Percentiles rank a stretch among this genome's conserved stretches.
Conservation (phyloP, 1,284 basidiomycete genomes). For the Ceratobasidium sp. region DNA sequence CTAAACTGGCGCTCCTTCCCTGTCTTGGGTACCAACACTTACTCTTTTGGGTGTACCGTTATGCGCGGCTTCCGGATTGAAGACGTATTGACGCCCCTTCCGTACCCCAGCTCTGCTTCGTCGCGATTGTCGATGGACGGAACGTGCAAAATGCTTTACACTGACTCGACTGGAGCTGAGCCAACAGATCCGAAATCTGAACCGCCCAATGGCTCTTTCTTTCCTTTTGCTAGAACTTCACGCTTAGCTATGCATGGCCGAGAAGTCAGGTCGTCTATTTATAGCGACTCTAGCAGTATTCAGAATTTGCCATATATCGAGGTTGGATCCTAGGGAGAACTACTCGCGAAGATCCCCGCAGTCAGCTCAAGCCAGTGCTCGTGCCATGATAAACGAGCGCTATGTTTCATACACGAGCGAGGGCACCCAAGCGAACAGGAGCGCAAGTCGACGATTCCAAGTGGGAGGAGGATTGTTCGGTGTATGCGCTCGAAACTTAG, state of each 20-base stretch:
- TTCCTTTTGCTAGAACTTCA: too few species aligned
- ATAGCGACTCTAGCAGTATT: too few species aligned
- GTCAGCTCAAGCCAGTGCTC: neutral
- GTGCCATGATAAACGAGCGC: neutral
- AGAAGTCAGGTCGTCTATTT: too few species aligned
- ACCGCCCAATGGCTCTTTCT: too few species aligned
- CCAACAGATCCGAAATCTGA: too few species aligned
- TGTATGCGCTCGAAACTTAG: neutral
- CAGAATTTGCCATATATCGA: neutral
- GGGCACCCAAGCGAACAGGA: neutral
- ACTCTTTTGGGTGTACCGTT: neutral
- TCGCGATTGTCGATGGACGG: neutral
- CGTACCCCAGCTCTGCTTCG: neutral
- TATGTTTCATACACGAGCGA: neutral
- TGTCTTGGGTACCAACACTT: neutral
- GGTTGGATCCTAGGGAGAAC: neutral
- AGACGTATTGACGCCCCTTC: neutral
- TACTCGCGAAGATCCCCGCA: neutral
- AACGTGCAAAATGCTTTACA: neutral
- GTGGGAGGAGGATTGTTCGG: neutral
- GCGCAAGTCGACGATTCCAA: neutral
- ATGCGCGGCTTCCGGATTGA: neutral
- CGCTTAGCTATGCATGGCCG: too few species aligned
- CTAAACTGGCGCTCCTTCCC: neutral
- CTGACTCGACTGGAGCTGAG: too few species aligned